These are phyloP conservation scores for Protomyces macrosporus DNA, from an alignment of 1,139 yeast species.

Conservation along the genomic window DNA sequence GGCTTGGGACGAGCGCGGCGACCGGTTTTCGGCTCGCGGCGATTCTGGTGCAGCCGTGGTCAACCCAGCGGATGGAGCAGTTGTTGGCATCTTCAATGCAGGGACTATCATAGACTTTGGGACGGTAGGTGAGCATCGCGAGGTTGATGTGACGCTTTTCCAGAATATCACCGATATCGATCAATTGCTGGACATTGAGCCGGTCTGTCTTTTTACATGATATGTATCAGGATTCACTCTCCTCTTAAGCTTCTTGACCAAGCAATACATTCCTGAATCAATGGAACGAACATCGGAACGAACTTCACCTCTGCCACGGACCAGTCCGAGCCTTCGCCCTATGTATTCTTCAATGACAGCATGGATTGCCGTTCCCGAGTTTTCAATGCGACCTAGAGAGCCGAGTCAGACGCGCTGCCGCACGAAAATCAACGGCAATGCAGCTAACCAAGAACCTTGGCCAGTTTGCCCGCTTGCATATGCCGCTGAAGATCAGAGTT, in stretches of 20 bases:
- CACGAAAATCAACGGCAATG: too few species aligned
- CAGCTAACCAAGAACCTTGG: neutral
- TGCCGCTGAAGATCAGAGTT: slow-evolving; percentile 28
- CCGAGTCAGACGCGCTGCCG: too few species aligned
- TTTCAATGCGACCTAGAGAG: too few species aligned
- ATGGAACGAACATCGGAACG: too few species aligned
- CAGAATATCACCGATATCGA: neutral
- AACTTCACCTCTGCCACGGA: too few species aligned
- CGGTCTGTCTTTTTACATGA: neutral
- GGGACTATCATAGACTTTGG: neutral
- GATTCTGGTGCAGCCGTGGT: neutral
- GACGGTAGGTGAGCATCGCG: neutral
- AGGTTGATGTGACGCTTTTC: neutral
- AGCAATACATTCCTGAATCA: too few species aligned
- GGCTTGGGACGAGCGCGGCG: neutral
- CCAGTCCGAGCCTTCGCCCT: too few species aligned
- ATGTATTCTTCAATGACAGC: too few species aligned
- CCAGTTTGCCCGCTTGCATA: neutral
- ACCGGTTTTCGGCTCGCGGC: neutral
- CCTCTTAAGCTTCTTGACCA: too few species aligned
- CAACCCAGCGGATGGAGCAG: neutral
- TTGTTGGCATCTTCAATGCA: neutral
- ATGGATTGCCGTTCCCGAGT: too few species aligned
- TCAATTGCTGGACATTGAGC: neutral
- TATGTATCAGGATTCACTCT: too few species aligned